These are phyloP conservation scores for Thinopyrum elongatum DNA, from an alignment of 176 grass and related monocot genomes.

Conservation along the genomic window DNA sequence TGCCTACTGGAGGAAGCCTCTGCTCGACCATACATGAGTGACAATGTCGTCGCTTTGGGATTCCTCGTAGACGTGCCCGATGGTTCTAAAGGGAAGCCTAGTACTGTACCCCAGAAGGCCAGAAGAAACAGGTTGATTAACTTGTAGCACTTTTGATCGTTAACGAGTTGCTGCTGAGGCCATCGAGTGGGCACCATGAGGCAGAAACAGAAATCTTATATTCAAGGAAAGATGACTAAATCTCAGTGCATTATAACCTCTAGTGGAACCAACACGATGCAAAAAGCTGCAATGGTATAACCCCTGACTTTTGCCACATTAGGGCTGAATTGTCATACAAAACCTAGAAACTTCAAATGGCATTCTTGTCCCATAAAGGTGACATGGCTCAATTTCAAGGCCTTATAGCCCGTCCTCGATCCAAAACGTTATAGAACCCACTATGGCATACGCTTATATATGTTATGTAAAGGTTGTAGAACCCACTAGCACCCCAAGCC, in stretches of 20 bases:
- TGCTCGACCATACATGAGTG: too few species aligned
- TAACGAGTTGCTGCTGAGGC: conserved; percentile 42
- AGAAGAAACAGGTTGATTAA: too few species aligned
- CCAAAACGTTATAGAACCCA: too few species aligned
- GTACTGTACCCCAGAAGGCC: too few species aligned
- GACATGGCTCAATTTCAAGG: too few species aligned
- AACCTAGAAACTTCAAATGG: background rate
- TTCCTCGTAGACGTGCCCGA: too few species aligned
- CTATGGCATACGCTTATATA: too few species aligned
- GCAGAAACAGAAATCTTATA: conserved; percentile 29
- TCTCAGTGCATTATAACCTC: conserved; percentile 1
- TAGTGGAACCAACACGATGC: conserved; percentile 3
- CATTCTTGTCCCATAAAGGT: too few species aligned
- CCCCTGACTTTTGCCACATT: background rate
- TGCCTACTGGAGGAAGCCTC: too few species aligned
- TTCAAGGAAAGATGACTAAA: conserved; percentile 20
- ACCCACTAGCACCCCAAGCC: background rate
- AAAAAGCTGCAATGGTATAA: background rate
- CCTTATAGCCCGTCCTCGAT: too few species aligned
- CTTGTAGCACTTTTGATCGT: conserved; percentile 9
- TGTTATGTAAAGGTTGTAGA: background rate
- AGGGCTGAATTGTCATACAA: background rate
- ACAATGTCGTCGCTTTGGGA: too few species aligned
- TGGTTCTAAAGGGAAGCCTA: too few species aligned
- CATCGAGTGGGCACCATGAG: conserved; percentile 17